Conservation (phyloP, 441 rosid species). For the Adansonia rubrostipa region DNA sequence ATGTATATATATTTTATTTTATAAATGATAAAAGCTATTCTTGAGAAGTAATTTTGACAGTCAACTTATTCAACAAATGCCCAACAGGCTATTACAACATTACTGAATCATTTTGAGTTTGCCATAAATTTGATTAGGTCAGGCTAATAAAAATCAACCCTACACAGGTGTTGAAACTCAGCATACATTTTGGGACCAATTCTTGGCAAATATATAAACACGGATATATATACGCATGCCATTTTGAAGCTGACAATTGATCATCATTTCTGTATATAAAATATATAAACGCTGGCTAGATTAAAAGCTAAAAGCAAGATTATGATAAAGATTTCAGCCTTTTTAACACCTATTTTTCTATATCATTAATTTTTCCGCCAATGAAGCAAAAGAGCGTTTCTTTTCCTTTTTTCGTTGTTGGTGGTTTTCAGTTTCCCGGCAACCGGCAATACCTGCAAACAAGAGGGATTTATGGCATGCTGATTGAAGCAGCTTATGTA, state of each 20-base stretch:
- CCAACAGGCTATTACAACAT: not conserved
- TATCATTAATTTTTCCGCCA: not conserved
- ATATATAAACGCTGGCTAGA: not conserved
- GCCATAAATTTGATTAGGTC: not conserved
- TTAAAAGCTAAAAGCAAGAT: slow-evolving; percentile 1
- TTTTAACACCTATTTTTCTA: not conserved
- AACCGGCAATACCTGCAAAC: not conserved
- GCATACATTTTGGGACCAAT: not conserved
- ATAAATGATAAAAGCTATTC: no score
- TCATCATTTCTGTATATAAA: no score
- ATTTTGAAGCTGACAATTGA: no score
- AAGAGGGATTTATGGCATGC: not conserved
- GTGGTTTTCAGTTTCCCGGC: not conserved
- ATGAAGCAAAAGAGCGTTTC: not conserved
- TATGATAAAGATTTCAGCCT: not conserved
- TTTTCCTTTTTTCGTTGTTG: no score
- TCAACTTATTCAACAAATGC: not conserved
- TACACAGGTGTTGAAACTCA: not conserved
- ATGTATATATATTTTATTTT: no score
- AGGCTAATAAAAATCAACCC: not conserved
- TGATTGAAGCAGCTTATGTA: not conserved
- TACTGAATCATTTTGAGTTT: not conserved
- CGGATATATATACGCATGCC: no score
- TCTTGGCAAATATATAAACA: not conserved
- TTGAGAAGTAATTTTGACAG: no score